Conservation (phyloP, 2,329 filamentous ascomycete genomes). For the Hymenoscyphus fraxineus region DNA sequence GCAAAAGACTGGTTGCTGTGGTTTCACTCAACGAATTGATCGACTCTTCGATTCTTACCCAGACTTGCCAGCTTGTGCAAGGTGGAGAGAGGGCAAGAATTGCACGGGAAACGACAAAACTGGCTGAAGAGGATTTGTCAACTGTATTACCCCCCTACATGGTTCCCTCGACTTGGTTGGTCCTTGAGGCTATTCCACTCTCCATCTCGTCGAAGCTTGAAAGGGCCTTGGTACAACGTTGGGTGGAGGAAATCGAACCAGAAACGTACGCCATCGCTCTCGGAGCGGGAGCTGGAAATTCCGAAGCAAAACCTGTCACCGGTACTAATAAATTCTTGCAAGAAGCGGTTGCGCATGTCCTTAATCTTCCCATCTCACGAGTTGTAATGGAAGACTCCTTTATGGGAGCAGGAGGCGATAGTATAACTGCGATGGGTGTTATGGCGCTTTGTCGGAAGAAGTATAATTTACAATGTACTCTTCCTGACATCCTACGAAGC, state of each 20-base stretch:
- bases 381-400: conserved; percentile 28
- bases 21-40: conserved; percentile 9
- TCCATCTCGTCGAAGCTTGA: conserved; percentile 14
- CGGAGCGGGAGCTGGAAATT: neutral
- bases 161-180: conserved; percentile 16
- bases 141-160: conserved; percentile 10
- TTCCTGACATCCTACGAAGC: conserved; percentile 23
- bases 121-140: neutral
- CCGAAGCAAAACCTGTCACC: neutral
- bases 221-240: conserved; percentile 3
- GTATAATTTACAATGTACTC: conserved; percentile 35
- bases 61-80: conserved; percentile 12
- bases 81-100: conserved; percentile 8
- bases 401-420: conserved; percentile 37
- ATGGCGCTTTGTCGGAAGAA: conserved; percentile 37
- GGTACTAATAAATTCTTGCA: neutral
- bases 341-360: neutral
- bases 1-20: conserved; percentile 9
- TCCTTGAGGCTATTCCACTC: conserved; percentile 10
- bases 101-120: neutral
- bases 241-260: conserved; percentile 7
- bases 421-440: conserved; percentile 40
- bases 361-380: neutral
- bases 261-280: neutral
- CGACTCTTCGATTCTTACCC: neutral